Conservation (phyloP, 2,329 filamentous ascomycete genomes). For the Ceratocystis destructans region DNA sequence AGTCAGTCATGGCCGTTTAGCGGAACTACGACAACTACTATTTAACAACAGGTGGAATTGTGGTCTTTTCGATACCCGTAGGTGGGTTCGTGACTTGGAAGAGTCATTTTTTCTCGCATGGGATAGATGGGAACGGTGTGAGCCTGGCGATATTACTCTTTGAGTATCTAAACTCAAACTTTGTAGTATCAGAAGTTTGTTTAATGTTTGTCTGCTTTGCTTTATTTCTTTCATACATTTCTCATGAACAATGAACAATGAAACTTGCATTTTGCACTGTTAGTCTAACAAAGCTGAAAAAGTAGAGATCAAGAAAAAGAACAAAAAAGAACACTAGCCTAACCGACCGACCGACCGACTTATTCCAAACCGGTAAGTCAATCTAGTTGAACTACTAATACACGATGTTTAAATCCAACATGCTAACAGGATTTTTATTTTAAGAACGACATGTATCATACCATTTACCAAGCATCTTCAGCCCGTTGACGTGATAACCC, state of each 20-base stretch:
- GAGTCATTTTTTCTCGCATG: constrained; percentile 78
- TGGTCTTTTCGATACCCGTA: constrained; percentile 75
- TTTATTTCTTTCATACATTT: background rate
- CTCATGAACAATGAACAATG: background rate
- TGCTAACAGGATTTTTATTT: background rate
- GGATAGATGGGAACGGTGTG: constrained; percentile 70
- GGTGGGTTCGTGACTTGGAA: constrained; percentile 87
- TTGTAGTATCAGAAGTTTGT: constrained; percentile 4
- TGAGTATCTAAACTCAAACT: constrained; percentile 21
- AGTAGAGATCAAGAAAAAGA: too few species aligned
- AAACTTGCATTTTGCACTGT: too few species aligned
- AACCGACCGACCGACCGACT: too few species aligned
- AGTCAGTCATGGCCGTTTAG: constrained; percentile 52
- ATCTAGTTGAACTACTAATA: background rate
- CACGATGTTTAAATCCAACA: background rate
- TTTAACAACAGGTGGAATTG: constrained; percentile 77
- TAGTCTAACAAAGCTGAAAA: too few species aligned
- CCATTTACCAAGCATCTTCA: constrained; percentile 45
- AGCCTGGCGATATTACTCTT: constrained; percentile 88
- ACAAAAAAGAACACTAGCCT: too few species aligned
- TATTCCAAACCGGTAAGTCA: too few species aligned
- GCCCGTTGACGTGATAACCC: constrained; percentile 50
- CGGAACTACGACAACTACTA: constrained; percentile 64
- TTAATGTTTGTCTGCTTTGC: background rate
- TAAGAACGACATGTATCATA: constrained; percentile 33